Evolutionary conservation across 768 basidiomycete species (phyloP).

Genomic region (Pleurotus cornucopiae): DNA sequence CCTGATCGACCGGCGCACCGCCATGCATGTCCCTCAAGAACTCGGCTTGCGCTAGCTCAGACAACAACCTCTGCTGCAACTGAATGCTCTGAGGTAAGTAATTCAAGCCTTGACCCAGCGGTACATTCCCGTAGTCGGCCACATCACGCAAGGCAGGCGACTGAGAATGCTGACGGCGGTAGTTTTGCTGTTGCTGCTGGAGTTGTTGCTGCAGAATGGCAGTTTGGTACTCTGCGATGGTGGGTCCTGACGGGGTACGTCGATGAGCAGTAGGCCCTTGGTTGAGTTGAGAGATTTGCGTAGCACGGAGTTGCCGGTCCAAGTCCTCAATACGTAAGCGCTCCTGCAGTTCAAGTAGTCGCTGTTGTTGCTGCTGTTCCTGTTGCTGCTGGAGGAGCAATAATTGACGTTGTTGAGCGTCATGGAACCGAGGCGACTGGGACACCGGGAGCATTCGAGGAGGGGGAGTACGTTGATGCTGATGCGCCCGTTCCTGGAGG

Average conservation of each 20-base stretch:
- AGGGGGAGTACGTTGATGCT: slow-evolving; percentile 58
- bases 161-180: slow-evolving; percentile 43
- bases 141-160: slow-evolving; percentile 33
- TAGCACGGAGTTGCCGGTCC: slow-evolving; percentile 57
- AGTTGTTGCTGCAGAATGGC: slow-evolving; percentile 22
- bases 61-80: slow-evolving; percentile 71
- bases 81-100: slow-evolving; percentile 63
- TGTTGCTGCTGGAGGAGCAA: slow-evolving; percentile 67
- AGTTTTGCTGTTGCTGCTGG: slow-evolving; percentile 32
- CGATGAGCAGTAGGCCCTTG: slow-evolving; percentile 38
- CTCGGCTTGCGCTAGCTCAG: slow-evolving; percentile 70
- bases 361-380: slow-evolving; percentile 55
- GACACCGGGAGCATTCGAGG: slow-evolving; percentile 71
- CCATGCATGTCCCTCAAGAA: slow-evolving; percentile 62
- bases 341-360: slow-evolving; percentile 59
- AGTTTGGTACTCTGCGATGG: slow-evolving; percentile 46
- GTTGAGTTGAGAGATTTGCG: slow-evolving; percentile 45
- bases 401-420: slow-evolving; percentile 63
- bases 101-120: slow-evolving; percentile 41
- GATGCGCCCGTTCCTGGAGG: slow-evolving; percentile 45
- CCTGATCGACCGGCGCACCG: slow-evolving; percentile 58
- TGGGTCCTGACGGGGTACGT: slow-evolving; percentile 39
- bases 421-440: slow-evolving; percentile 77
- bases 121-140: slow-evolving; percentile 34
- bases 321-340: slow-evolving; percentile 62